Evolutionary conservation across 75 land plant species (phyloP), one percentile per base, ranked within the genome.

Genomic region (Azolla pinnata): DNA sequence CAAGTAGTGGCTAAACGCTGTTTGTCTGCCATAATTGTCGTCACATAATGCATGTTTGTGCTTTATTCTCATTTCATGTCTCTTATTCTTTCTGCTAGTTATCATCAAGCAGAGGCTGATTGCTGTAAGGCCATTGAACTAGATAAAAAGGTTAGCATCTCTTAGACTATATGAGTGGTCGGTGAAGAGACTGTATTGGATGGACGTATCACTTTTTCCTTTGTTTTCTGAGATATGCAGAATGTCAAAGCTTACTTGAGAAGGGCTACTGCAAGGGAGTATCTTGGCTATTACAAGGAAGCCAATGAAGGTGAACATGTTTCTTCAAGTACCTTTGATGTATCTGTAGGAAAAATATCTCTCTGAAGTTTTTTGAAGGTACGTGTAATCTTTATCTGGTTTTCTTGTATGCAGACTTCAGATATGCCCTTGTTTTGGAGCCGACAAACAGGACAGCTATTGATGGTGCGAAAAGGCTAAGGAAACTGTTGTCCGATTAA

Each of bases 201-300:
- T n/a, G n/a, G n/a, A n/a, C n/a, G n/a, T n/a, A n/a, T n/a, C n/a
- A n/a, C n/a, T n/a, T 24, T 51, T 5, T 19, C 9, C 24, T 51
- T 18, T 51, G n/a, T 51, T n/a, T 51, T 9, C 16, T 19, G 24
- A 18, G 8, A n/a, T 8, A 51, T 79, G 28, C 85, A 91, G 93
- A 91, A 76, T 78, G 93, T 91, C 29, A 91, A 91, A 68, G 88
- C 88, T 17, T 87, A 81, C 61, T 51, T 91, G 63, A 81, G 97
- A 63, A 65, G 93, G 64, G 97, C 88, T 29, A 91, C 97, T 25
- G 92, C 97, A 26, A 75, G 84, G 63, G 88, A 91, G 60, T 69
- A 71, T 63, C 83, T 84, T 45, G 63, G 81, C 19, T 72, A 33
- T 31, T 78, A 84, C 64, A 83, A 76, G 27, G 97, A 82, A 47